Evolutionary conservation across 2,329 filamentous ascomycete genomes (phyloP), one percentile per base, ranked within the genome.

Genomic region (Aspergillus phoenicis): DNA sequence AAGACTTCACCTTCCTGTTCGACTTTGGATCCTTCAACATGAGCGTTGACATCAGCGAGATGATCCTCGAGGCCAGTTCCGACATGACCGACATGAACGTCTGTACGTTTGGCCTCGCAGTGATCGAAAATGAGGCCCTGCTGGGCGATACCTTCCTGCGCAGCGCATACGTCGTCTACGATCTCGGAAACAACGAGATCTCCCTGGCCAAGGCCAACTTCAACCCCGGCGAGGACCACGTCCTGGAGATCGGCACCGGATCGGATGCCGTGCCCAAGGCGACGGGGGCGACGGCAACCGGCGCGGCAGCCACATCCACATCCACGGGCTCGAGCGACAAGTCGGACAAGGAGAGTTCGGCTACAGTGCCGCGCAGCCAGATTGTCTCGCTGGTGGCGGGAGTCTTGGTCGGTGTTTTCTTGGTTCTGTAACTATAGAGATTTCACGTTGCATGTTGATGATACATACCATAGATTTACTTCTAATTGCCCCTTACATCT

Each of bases 81-180:
- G n/a, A 77, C 83, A 41, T 47, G 15, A 80, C 79, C 56, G n/a
- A 77, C 83, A 41, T 47, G 15, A 36, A 39, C 10, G 41, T 86
- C 7, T 92, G 89, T 65, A 80, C 88, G 39, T 90, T 91, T 68
- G 89, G 89, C 59, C 83, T 91, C 63, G 81, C 84, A 3, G 30
- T 22, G 39, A 77, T 83, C 1, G 82, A 81, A 2, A 65, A 74
- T 1, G 80, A 82, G 30, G 83, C 83, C n/a, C 85, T 91, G 2
- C 78, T 93, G 28, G 90, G 90, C 15, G 90, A 92, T 71, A 90
- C 89, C 0, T 93, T 93, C 73, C 79, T 93, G 58, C 82, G 90
- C 52, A 89, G 87, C 38, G 89, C 89, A 0, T 93, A 93, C 67
- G 84, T 91, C 13, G 89, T 93, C 10, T 92, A 90, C 71, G 89